Percentiles rank a stretch among this genome's conserved stretches.
phyloP scores from a whole-genome alignment of 1,139 yeast genomes.

The Pichia sp. region DNA sequence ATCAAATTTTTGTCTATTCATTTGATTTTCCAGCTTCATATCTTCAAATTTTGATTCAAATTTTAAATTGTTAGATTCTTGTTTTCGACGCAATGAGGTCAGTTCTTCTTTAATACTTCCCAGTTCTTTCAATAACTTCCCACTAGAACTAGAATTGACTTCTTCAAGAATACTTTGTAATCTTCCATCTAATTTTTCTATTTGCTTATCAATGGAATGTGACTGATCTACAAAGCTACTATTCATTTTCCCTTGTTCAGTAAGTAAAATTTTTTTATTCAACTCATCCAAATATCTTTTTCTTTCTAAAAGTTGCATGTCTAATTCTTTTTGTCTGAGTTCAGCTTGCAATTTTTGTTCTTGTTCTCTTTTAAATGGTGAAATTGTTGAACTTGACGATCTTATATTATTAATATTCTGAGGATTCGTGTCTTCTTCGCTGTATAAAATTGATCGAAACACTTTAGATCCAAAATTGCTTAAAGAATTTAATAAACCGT shows the following conservation, averaged over 20 bases:
- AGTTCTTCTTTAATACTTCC: slow-evolving; percentile 21
- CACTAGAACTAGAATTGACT: slow-evolving; percentile 16
- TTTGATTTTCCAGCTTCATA: slow-evolving; percentile 23
- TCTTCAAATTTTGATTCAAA: slow-evolving; percentile 27
- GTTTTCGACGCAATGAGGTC: slow-evolving; percentile 21
- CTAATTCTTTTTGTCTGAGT: slow-evolving; percentile 11
- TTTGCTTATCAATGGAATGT: slow-evolving; percentile 6
- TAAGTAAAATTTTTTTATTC: slow-evolving; percentile 7
- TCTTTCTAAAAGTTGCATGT: slow-evolving; percentile 5
- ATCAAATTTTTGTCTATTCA: slow-evolving; percentile 23
- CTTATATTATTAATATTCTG: background rate
- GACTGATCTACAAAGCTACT: slow-evolving; percentile 1
- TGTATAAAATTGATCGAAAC: slow-evolving; percentile 25
- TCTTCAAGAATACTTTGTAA: slow-evolving; percentile 18
- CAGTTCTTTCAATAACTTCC: slow-evolving; percentile 18
- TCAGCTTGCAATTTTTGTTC: background rate
- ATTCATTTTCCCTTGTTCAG: slow-evolving; percentile 5
- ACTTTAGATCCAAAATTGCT: slow-evolving; percentile 26
- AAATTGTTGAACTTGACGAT: background rate
- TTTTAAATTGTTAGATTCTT: slow-evolving; percentile 23
- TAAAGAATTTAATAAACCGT: slow-evolving; percentile 23
- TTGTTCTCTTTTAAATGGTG: background rate
- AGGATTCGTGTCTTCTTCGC: slow-evolving; percentile 18
- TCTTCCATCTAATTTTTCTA: slow-evolving; percentile 14
- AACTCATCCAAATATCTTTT: slow-evolving; percentile 10